phyloP scores from a whole-genome alignment of 352 stramenopile genomes.

The Phytophthora quininea region DNA sequence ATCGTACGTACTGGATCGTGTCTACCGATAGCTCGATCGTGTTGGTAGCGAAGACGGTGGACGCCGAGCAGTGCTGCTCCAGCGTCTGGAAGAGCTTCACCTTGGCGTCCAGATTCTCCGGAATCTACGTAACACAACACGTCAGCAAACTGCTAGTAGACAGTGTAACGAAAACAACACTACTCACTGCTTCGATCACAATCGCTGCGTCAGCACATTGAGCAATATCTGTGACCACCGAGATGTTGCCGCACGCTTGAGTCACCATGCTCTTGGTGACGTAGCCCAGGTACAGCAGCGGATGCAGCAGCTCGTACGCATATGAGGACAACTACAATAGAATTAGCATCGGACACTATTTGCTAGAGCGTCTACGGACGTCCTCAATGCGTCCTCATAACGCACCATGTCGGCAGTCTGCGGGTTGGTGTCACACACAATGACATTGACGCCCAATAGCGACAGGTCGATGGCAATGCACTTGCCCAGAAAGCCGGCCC shows the following conservation, averaged over 20 bases:
- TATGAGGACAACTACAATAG: conserved; percentile 58
- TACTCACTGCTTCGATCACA: conserved; percentile 65
- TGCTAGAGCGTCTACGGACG: too few relatives aligned
- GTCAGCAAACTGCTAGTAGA: not conserved
- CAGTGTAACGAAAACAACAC: not conserved
- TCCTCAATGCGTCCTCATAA: too few relatives aligned
- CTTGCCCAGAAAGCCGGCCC: conserved; percentile 66
- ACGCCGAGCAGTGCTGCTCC: conserved; percentile 57
- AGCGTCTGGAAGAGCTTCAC: conserved; percentile 65
- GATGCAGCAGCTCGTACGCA: conserved; percentile 69
- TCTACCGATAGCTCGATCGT: conserved; percentile 67
- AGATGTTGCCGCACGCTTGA: conserved; percentile 56
- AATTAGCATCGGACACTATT: too few relatives aligned
- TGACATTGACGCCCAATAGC: conserved; percentile 59
- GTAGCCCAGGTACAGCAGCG: conserved; percentile 76
- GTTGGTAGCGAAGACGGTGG: conserved; percentile 65
- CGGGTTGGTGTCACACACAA: conserved; percentile 65
- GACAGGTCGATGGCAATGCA: conserved; percentile 77
- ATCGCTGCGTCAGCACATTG: conserved; percentile 53
- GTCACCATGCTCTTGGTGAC: conserved; percentile 81
- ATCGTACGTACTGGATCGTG: conserved; percentile 70
- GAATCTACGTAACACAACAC: conserved; percentile 40
- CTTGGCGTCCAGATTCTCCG: conserved; percentile 65
- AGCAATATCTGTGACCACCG: conserved; percentile 47
- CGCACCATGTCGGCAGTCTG: conserved; percentile 41